A percentile compares a stretch with the other conserved stretches of the same genome.
These are phyloP conservation scores for Russula virescens DNA, from an alignment of 768 basidiomycete species.

Conservation along the genomic window DNA sequence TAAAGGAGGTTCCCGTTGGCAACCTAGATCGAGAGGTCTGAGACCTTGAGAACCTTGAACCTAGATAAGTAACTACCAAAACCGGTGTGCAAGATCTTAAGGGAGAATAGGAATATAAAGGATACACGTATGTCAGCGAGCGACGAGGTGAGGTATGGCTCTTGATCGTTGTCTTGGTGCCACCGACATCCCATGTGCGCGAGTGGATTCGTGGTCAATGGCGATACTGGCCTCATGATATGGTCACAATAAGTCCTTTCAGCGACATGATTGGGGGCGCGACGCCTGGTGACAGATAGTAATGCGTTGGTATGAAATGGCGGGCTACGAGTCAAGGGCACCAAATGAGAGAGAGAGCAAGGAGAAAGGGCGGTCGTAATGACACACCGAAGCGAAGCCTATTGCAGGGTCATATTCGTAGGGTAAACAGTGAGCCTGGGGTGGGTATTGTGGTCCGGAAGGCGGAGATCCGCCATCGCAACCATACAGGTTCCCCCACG, in stretches of 20 bases:
- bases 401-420: not conserved
- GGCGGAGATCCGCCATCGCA: not conserved
- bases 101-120: no score
- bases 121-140: no score
- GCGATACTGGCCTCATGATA: no score
- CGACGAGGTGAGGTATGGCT: no score
- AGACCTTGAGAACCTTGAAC: no score
- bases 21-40: no score
- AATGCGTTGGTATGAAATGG: not conserved
- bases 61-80: no score
- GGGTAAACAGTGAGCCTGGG: not conserved
- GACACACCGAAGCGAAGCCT: not conserved
- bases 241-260: not conserved
- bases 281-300: not conserved
- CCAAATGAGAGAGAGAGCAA: not conserved
- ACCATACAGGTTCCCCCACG: not conserved
- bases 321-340: not conserved
- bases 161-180: no score
- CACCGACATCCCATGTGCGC: no score
- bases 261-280: not conserved
- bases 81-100: no score
- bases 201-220: no score
- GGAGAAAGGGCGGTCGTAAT: not conserved
- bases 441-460: slow-evolving; percentile 12
- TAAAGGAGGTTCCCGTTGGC: no score